phyloP scores from a whole-genome alignment of 176 grass and related monocot species.

The Carex parvula region DNA sequence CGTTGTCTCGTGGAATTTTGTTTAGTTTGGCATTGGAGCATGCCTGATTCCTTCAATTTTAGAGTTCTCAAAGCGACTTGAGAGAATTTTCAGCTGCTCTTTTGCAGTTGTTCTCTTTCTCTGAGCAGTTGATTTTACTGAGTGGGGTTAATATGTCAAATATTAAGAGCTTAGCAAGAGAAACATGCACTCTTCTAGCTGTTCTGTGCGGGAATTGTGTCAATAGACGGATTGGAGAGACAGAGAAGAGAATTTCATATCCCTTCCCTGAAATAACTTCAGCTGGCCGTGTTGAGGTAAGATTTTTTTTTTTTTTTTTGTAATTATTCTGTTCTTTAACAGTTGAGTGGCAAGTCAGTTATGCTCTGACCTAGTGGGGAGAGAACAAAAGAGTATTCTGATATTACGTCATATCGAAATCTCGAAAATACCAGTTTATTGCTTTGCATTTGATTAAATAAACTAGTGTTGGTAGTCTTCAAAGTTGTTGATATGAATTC shows the following conservation, averaged over 20 bases:
- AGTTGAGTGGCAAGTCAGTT: neutral
- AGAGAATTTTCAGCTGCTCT: neutral
- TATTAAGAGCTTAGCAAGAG: constrained; percentile 15
- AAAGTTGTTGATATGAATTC: neutral
- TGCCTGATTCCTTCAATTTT: constrained; percentile 15
- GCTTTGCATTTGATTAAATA: neutral
- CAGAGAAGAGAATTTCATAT: constrained; percentile 27
- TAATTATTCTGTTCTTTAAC: neutral
- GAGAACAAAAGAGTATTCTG: neutral
- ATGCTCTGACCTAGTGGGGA: neutral
- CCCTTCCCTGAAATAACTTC: constrained; percentile 51
- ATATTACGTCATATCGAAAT: neutral
- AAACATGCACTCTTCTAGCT: constrained; percentile 37
- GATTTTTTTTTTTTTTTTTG: neutral
- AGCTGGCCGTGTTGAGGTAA: constrained; percentile 43
- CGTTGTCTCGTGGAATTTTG: neutral
- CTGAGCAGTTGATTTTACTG: neutral
- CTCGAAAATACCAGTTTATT: neutral
- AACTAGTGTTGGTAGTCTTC: neutral
- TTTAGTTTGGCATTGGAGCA: neutral
- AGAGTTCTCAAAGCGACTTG: neutral
- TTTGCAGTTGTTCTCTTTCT: neutral
- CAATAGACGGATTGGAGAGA: constrained; percentile 20
- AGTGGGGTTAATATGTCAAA: constrained; percentile 49
- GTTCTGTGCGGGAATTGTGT: constrained; percentile 44